Base-by-base conservation (phyloP, 768 basidiomycete species). In the Fistulinella prunicolor region DNA sequence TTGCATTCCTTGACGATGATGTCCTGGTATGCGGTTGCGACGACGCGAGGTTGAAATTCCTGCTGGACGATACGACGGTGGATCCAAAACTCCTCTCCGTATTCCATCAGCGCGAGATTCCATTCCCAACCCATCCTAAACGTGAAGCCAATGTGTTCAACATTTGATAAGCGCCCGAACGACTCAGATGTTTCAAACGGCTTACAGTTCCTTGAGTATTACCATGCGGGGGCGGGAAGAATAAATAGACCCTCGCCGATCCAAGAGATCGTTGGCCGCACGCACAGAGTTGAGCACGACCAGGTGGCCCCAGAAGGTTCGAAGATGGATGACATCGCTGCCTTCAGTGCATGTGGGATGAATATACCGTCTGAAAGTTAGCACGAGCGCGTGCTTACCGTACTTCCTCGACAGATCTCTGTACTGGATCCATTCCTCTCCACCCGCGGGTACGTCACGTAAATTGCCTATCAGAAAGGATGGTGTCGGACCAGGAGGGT, bases 401-500 rank as follows among this genome's bases (percentile, higher is more conserved):
- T 71, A 79, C 58, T 63, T 63, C 51, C 80, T 70, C 19, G 41
- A 42, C 17, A 42, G n/a, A 16, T 42, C 41, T 30, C 41, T 42
- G n/a, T 30, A 42, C 20, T 42, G 41, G 7, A 74, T 74, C 78
- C 80, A 81, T 41, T 69, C 65, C 75, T 75, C 52, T 69, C 65
- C 37, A 71, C 70, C 22, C 65, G 65, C 29, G 14, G 81, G 81
- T 75, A 81, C 77, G 54, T 81, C 78, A 20, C 77, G 62, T 7
- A 77, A 55, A 55, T 80, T 81, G 23, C 80, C 80, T 37, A 80
- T 61, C 12, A 81, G 21, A 19, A 69, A 78, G 10, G 37, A 23
- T 2, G 39, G 32, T 12, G 32, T 26, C 14, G 47, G 47, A 4
- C 47, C 47, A 30, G 35, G 48, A 42, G 47, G 47, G 35, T 44